These are phyloP conservation scores for Hypoxylon fragiforme DNA, from an alignment of 495 filamentous ascomycete genomes.

Conservation along the genomic window DNA sequence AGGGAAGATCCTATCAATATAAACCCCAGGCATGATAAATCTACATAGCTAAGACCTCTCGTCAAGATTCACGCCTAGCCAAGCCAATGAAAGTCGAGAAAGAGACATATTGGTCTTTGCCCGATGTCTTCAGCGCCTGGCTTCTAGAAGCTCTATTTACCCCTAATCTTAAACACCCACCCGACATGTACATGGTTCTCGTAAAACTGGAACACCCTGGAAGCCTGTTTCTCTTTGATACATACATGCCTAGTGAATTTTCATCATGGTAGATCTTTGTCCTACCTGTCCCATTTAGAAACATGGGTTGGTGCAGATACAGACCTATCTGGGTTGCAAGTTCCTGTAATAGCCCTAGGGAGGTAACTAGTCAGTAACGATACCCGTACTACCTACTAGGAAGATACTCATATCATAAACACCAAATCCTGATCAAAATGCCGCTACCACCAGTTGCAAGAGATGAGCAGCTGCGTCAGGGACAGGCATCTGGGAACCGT, in stretches of 20 bases:
- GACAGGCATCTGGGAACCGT: neutral
- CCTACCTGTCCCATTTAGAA: neutral
- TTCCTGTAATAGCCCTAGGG: neutral
- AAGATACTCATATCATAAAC: neutral
- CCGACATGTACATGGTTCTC: neutral
- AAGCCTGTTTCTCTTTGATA: neutral
- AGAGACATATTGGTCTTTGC: neutral
- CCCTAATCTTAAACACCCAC: neutral
- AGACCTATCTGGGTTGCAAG: neutral
- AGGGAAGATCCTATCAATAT: no score
- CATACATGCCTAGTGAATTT: neutral
- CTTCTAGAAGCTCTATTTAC: conserved; percentile 1
- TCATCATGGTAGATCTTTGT: conserved; percentile 1
- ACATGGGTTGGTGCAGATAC: no score
- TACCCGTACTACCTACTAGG: no score
- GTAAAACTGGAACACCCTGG: conserved; percentile 9
- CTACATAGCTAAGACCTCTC: no score
- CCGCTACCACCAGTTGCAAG: neutral
- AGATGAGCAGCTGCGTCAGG: neutral
- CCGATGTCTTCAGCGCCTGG: neutral
- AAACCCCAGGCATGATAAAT: no score
- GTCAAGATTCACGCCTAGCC: neutral
- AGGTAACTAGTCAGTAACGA: neutral
- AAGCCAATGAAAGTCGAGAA: neutral
- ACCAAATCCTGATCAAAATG: neutral